These are phyloP conservation scores for Sordariomycetes sp. DNA, from an alignment of 2,329 filamentous ascomycete genomes.

Conservation along the genomic window DNA sequence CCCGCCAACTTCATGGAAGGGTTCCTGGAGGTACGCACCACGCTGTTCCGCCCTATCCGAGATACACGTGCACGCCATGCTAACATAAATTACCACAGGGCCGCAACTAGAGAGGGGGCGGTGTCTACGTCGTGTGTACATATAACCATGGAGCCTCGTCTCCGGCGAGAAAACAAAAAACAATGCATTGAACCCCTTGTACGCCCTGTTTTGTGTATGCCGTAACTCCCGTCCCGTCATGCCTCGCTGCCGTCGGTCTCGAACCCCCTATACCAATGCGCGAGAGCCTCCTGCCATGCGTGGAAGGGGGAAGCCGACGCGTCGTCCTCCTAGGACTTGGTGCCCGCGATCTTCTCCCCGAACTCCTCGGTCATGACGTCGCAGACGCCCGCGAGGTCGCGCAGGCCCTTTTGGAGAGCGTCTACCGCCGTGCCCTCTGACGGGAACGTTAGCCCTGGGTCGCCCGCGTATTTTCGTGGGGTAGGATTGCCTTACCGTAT, in stretches of 20 bases:
- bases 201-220: conserved; percentile 1
- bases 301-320: background rate
- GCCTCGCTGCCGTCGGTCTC: background rate
- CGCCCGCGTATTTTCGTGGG: background rate
- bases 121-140: conserved; percentile 1
- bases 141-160: conserved; percentile 2
- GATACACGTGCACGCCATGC: background rate
- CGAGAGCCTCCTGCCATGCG: background rate
- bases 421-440: conserved; percentile 71
- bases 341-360: conserved; percentile 34
- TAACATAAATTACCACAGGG: conserved; percentile 23
- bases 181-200: background rate
- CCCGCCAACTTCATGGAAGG: conserved; percentile 87
- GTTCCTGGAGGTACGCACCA: conserved; percentile 72
- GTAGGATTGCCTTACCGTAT: conserved; percentile 54
- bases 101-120: conserved; percentile 37
- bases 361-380: conserved; percentile 93
- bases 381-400: conserved; percentile 82
- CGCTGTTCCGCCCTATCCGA: background rate
- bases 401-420: conserved; percentile 80
- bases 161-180: background rate
- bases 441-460: background rate
- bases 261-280: background rate
- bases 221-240: background rate
- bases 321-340: conserved; percentile 1